Evolutionary conservation across 2,329 filamentous ascomycete genomes (phyloP).

Genomic region (Amesomyces nigricolor): DNA sequence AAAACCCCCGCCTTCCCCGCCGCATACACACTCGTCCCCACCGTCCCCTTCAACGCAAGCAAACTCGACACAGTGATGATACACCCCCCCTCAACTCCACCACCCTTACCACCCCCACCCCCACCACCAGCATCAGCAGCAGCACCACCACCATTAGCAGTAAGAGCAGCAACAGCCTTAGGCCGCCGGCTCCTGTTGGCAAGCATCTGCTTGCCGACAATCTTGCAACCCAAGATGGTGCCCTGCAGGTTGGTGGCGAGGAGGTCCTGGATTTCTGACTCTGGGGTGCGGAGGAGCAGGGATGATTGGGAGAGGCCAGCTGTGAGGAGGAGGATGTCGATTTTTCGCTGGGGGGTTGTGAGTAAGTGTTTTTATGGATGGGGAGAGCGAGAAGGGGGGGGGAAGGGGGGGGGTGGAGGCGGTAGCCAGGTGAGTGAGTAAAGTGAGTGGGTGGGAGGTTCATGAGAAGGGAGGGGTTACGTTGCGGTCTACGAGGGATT

Average conservation of each 20-base stretch:
- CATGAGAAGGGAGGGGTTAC: neutral
- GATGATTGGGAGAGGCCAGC: slow-evolving; percentile 66
- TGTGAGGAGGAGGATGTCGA: slow-evolving; percentile 68
- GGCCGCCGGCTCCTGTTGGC: slow-evolving; percentile 15
- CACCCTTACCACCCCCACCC: too few relatives aligned
- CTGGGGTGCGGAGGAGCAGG: slow-evolving; percentile 52
- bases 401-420: too few relatives aligned
- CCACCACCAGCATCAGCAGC: too few relatives aligned
- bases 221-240: slow-evolving; percentile 57
- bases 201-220: slow-evolving; percentile 45
- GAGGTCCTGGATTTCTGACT: slow-evolving; percentile 49
- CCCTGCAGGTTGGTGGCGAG: slow-evolving; percentile 65
- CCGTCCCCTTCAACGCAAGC: slow-evolving; percentile 62
- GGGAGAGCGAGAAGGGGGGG: too few relatives aligned
- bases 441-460: too few relatives aligned
- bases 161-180: too few relatives aligned
- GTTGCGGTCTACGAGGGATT: neutral
- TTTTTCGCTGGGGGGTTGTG: neutral
- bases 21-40: slow-evolving; percentile 67
- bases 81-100: slow-evolving; percentile 2
- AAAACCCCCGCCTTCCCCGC: slow-evolving; percentile 65
- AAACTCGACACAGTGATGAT: slow-evolving; percentile 81
- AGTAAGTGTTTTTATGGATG: neutral
- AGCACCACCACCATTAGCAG: too few relatives aligned
- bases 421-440: too few relatives aligned